These are phyloP conservation scores for Xylaria digitata DNA, from an alignment of 2,329 filamentous ascomycete genomes.

Conservation along the genomic window DNA sequence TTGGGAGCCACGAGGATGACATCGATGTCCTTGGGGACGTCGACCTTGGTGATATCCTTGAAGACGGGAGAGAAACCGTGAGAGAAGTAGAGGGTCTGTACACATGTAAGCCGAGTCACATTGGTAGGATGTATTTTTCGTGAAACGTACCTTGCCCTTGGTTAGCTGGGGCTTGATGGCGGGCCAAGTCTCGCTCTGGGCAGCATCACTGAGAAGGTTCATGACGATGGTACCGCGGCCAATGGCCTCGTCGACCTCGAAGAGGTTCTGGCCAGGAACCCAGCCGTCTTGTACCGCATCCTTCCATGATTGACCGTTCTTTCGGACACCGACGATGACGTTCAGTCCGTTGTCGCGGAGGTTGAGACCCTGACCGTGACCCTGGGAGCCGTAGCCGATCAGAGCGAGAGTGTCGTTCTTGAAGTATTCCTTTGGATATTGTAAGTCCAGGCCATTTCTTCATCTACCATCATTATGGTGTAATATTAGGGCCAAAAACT, in stretches of 20 bases:
- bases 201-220: constrained; percentile 98
- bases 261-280: constrained; percentile 98
- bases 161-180: constrained; percentile 96
- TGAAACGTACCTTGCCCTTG: constrained; percentile 87
- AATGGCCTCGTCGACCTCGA: constrained; percentile 98
- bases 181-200: constrained; percentile 99
- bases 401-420: constrained; percentile 99
- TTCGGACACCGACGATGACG: constrained; percentile 98
- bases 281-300: constrained; percentile 97
- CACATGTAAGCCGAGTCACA: constrained; percentile 18
- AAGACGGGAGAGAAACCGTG: constrained; percentile 99
- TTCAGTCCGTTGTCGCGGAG: constrained; percentile 99
- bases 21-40: constrained; percentile 94
- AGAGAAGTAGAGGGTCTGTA: constrained; percentile 98
- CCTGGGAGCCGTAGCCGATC: constrained; percentile 98
- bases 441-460: constrained; percentile 36
- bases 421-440: constrained; percentile 84
- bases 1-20: constrained; percentile 99
- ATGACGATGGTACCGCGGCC: constrained; percentile 93
- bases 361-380: constrained; percentile 99
- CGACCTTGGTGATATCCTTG: constrained; percentile 99
- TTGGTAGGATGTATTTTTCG: constrained; percentile 40
- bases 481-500: constrained; percentile 58
- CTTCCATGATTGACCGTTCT: constrained; percentile 98
- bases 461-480: neutral